Evolutionary conservation across 768 basidiomycete genomes (phyloP).

Genomic region (Termitomyces sp.): DNA sequence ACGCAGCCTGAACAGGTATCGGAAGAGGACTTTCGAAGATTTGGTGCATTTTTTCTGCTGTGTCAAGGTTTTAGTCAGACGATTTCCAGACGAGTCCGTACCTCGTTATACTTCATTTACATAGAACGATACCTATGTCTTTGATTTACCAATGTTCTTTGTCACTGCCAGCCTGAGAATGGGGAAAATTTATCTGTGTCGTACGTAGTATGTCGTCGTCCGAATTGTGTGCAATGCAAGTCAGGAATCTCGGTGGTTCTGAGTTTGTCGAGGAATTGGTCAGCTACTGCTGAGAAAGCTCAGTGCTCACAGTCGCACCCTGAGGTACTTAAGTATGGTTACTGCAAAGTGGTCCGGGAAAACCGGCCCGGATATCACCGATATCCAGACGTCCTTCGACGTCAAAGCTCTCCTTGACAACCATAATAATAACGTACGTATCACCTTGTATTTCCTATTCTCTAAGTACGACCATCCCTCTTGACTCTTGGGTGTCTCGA

Average conservation of each 20-base stretch:
- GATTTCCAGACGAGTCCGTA: not conserved
- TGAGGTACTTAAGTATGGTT: no score
- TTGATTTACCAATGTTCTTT: not conserved
- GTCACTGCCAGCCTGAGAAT: not conserved
- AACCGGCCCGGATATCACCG: not conserved
- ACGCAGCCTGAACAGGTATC: not conserved
- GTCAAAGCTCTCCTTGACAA: no score
- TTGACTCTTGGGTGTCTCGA: no score
- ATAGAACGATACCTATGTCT: no score
- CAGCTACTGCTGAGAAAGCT: not conserved
- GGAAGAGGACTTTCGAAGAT: not conserved
- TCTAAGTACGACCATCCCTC: no score
- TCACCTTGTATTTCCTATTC: no score
- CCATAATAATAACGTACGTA: no score
- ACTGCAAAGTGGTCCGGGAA: no score
- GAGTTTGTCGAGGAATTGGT: not conserved
- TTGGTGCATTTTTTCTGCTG: not conserved
- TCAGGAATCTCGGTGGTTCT: not conserved
- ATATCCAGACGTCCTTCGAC: no score
- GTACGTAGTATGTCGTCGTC: not conserved
- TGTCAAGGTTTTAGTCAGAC: not conserved
- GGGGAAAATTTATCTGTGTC: not conserved
- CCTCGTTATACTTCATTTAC: not conserved
- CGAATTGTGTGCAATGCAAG: not conserved
- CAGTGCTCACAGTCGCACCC: no score